Conservation (phyloP, 2,329 filamentous ascomycete genomes). For the Fusarium sp. region DNA sequence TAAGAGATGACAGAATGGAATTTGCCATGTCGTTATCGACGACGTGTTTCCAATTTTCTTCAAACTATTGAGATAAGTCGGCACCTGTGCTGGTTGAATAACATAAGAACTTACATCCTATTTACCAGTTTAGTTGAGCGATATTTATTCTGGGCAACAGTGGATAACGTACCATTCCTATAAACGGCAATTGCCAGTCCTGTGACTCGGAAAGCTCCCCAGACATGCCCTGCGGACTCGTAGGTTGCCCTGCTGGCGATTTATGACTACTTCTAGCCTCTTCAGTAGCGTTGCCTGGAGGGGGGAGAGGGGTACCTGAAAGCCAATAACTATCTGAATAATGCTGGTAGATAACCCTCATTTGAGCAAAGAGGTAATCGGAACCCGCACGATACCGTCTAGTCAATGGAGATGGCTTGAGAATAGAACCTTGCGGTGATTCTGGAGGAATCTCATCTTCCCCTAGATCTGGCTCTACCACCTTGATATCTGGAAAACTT, state of each 20-base stretch:
- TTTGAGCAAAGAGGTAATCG: not conserved
- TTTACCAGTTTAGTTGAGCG: fast-evolving
- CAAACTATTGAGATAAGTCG: not conserved
- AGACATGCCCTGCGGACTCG: not conserved
- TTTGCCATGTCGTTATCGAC: not conserved
- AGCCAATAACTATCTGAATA: not conserved
- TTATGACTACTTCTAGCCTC: no score
- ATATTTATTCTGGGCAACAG: no score
- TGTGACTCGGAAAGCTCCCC: no score
- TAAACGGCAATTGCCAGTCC: no score
- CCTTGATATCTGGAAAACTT: no score
- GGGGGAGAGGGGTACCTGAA: not conserved
- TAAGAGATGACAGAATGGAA: not conserved
- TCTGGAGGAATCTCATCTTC: no score
- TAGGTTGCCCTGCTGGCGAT: not conserved
- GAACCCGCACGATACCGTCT: not conserved
- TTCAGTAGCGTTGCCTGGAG: not conserved
- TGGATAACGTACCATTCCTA: no score
- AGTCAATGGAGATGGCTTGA: not conserved
- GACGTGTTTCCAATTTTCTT: not conserved
- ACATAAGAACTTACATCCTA: not conserved
- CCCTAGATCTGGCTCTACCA: no score
- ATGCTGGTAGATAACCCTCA: not conserved
- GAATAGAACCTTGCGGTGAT: no score
- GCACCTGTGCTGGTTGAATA: no score